Evolutionary conservation across 805 yeast genomes (phyloP).

Genomic region (Candida pini): DNA sequence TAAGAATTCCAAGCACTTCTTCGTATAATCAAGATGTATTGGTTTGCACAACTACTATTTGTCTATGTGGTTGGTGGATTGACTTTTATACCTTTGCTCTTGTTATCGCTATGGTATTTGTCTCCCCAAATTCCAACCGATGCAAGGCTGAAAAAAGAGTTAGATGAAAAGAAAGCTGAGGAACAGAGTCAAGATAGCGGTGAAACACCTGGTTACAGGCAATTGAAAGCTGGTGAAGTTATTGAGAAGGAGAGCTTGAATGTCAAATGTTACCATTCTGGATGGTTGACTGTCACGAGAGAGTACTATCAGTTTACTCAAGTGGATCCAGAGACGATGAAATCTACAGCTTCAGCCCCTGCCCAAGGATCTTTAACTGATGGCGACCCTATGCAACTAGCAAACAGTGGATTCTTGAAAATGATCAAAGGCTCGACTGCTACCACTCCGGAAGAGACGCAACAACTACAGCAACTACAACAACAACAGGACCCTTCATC

Average conservation of each 20-base stretch:
- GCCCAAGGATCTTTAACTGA: conserved; percentile 1
- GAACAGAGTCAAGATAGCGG: conserved; percentile 18
- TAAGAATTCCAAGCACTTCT: no score
- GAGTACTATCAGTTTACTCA: conserved; percentile 58
- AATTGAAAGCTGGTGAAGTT: conserved; percentile 55
- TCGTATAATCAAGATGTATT: no score
- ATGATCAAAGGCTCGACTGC: conserved; percentile 14
- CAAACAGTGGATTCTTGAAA: conserved; percentile 11
- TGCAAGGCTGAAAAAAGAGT: conserved; percentile 16
- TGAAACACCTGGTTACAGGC: conserved; percentile 23
- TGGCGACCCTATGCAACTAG: background rate
- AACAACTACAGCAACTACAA: conserved; percentile 2
- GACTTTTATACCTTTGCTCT: conserved; percentile 63
- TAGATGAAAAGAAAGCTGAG: conserved; percentile 27
- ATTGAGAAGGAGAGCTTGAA: conserved; percentile 59
- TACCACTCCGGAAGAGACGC: conserved; percentile 3
- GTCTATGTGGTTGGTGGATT: conserved; percentile 74
- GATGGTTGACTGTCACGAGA: conserved; percentile 82
- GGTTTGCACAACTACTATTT: no score
- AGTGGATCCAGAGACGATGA: conserved; percentile 24
- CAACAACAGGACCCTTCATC: conserved; percentile 21
- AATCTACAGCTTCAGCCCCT: conserved; percentile 6
- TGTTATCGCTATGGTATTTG: conserved; percentile 37
- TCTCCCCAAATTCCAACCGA: conserved; percentile 28
- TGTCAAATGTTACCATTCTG: conserved; percentile 56